phyloP scores from a whole-genome alignment of 2,329 filamentous ascomycete species.

The Aspergillus puulaauensis region DNA sequence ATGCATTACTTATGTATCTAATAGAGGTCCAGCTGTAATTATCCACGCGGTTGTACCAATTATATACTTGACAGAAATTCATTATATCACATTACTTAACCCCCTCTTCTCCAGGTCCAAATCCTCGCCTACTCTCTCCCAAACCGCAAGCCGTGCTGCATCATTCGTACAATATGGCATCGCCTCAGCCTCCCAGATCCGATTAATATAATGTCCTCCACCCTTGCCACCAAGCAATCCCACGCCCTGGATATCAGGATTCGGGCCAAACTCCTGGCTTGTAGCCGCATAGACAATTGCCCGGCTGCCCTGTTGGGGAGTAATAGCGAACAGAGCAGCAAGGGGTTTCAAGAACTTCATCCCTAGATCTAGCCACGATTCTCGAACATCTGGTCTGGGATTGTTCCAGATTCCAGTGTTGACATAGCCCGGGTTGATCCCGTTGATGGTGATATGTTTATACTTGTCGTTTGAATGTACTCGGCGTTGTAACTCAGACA shows the following conservation, averaged over 20 bases:
- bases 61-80: not conserved
- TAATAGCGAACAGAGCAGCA: not conserved
- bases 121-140: not conserved
- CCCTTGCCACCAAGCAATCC: not conserved
- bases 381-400: not conserved
- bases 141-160: not conserved
- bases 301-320: conserved; percentile 2
- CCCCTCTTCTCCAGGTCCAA: not conserved
- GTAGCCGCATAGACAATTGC: conserved; percentile 7
- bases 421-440: conserved; percentile 7
- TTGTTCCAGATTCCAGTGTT: conserved; percentile 7
- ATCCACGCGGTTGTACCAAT: not conserved
- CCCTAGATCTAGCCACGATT: not conserved
- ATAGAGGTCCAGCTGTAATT: no score
- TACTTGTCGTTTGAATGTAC: not conserved
- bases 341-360: not conserved
- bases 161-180: conserved; percentile 4
- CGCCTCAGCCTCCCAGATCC: not conserved
- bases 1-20: not conserved
- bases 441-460: conserved; percentile 7
- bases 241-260: not conserved
- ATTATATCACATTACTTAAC: not conserved
- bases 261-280: not conserved
- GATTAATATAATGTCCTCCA: conserved; percentile 6
- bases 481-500: not conserved